phyloP scores from a whole-genome alignment of 495 filamentous ascomycete genomes.

The Annulohypoxylon moriforme region DNA sequence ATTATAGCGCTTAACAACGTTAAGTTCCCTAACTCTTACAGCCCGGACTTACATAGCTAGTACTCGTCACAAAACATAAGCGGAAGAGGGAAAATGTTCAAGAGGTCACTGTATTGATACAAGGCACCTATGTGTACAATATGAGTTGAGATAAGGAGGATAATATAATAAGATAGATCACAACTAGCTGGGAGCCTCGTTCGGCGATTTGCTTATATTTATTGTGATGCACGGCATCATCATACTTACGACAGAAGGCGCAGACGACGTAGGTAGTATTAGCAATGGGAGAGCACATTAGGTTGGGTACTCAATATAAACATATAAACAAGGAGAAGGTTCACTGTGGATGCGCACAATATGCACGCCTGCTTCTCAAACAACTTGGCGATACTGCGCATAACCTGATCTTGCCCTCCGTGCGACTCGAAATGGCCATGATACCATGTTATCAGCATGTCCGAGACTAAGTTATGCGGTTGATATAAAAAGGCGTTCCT shows the following conservation, averaged over 20 bases:
- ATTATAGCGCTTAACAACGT: no score
- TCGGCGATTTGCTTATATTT: constrained; percentile 34
- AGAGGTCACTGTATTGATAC: not conserved
- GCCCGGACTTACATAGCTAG: no score
- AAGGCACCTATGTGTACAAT: not conserved
- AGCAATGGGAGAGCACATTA: not conserved
- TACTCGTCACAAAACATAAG: not conserved
- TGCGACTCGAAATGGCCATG: constrained; percentile 1
- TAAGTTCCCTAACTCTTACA: no score
- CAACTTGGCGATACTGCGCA: constrained; percentile 23
- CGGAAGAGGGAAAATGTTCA: not conserved
- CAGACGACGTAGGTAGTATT: constrained; percentile 26
- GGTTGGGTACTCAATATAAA: not conserved
- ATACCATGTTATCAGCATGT: not conserved
- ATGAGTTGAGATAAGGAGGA: not conserved
- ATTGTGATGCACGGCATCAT: constrained; percentile 21
- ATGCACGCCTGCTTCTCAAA: not conserved
- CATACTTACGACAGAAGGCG: constrained; percentile 15
- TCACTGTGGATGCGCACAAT: not conserved
- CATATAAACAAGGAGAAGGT: not conserved
- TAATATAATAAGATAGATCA: not conserved
- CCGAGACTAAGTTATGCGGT: not conserved
- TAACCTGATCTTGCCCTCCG: not conserved
- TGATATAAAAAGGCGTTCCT: constrained; percentile 20
- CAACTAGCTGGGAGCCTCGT: constrained; percentile 7